Percentiles rank a stretch among this genome's conserved stretches.
Conservation (phyloP, 2,329 filamentous ascomycete genomes). For the Furcasterigmium furcatum region DNA sequence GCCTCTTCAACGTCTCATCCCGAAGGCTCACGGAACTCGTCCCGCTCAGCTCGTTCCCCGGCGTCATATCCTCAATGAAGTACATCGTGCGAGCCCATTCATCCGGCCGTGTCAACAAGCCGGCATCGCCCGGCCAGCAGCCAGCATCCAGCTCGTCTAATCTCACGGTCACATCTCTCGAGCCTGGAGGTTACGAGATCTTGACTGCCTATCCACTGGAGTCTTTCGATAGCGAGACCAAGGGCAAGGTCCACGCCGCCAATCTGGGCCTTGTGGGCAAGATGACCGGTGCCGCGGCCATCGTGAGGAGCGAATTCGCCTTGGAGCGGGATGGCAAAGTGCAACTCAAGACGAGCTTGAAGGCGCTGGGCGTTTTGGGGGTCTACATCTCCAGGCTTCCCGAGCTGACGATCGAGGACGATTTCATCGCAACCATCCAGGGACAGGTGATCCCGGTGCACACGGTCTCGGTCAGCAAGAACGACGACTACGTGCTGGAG, state of each 20-base stretch:
- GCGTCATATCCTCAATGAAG: constrained; percentile 50
- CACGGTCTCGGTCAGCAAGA: constrained; percentile 57
- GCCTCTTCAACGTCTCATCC: constrained; percentile 77
- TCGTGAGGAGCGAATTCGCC: constrained; percentile 60
- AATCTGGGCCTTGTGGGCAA: constrained; percentile 79
- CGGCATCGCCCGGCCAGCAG: constrained; percentile 40
- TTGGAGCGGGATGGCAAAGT: constrained; percentile 55
- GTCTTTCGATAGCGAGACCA: constrained; percentile 45
- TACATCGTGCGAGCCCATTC: constrained; percentile 76
- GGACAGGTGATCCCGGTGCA: constrained; percentile 65
- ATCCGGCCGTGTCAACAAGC: constrained; percentile 57
- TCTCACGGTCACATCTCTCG: constrained; percentile 57
- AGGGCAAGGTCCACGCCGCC: constrained; percentile 51
- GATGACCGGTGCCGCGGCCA: constrained; percentile 83
- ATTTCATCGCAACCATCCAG: constrained; percentile 73
- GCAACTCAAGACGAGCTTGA: constrained; percentile 65
- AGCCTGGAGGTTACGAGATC: constrained; percentile 72
- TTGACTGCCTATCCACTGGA: constrained; percentile 69
- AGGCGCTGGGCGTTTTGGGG: constrained; percentile 74
- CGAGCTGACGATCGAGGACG: constrained; percentile 53
- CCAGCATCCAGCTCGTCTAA: constrained; percentile 42
- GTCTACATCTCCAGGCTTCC: constrained; percentile 74
- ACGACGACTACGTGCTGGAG: constrained; percentile 61
- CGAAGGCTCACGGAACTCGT: constrained; percentile 65
- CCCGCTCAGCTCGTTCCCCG: constrained; percentile 69